These are phyloP conservation scores for Leccinum fuscescens DNA, from an alignment of 1,284 basidiomycete species.

Conservation along the genomic window DNA sequence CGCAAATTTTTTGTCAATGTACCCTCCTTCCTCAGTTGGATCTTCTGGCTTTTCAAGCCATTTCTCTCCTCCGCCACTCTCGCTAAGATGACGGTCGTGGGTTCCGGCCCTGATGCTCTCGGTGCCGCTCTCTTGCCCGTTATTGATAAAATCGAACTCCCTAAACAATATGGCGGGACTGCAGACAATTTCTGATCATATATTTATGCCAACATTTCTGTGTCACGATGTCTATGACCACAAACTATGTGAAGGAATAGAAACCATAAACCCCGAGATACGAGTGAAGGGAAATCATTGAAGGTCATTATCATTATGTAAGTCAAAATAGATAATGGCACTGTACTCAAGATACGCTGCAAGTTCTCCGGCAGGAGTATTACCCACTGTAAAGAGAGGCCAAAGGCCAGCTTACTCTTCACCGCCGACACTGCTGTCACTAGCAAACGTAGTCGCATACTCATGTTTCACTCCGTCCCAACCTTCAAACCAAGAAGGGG, in stretches of 20 bases:
- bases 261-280: background rate
- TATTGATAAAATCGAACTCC: slow-evolving; percentile 57
- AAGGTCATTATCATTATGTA: background rate
- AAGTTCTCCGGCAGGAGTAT: no score
- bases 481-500: slow-evolving; percentile 33
- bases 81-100: slow-evolving; percentile 77
- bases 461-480: slow-evolving; percentile 33
- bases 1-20: slow-evolving; percentile 81
- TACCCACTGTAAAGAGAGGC: background rate
- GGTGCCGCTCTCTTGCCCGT: slow-evolving; percentile 54
- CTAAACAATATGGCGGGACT: slow-evolving; percentile 67
- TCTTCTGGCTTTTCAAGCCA: slow-evolving; percentile 81
- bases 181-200: slow-evolving; percentile 28
- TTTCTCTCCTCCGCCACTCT: slow-evolving; percentile 66
- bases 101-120: slow-evolving; percentile 55
- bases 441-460: slow-evolving; percentile 33
- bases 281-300: background rate
- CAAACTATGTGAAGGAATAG: background rate
- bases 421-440: slow-evolving; percentile 29
- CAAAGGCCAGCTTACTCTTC: slow-evolving; percentile 18
- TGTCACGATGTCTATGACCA: background rate
- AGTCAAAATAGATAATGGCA: background rate
- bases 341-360: background rate
- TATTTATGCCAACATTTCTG: background rate
- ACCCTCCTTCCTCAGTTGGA: slow-evolving; percentile 68